Evolutionary conservation across 805 yeast genomes (phyloP), one percentile per base, ranked within the genome.

Genomic region (Wickerhamiella australiensis): DNA sequence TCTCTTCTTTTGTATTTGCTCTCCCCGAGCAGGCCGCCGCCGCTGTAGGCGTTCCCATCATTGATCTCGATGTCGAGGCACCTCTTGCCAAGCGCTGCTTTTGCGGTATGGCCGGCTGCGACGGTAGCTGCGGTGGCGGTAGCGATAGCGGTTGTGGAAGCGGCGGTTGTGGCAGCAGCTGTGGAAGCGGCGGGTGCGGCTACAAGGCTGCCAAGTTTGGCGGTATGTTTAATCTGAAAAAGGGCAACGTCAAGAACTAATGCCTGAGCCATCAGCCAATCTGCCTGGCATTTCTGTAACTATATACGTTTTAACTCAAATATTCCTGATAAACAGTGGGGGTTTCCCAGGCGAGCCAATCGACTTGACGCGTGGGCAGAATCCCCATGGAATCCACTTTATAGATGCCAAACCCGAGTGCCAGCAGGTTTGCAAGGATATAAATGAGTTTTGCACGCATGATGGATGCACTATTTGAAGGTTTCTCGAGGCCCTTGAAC

Each of bases 331-430:
- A 41, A 9, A 15, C 27, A 21, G 22, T 23, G 4, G 44, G 44
- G 3, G 15, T 22, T 61, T 87, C 94, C 88, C 94, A 88, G 5
- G 86, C 79, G 15, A 90, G 67, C 97, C 97, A 92, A 62, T 90
- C 98, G 56, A 94, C 81, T 42, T 74, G 74, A 33, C 79, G 81
- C 57, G 82, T 85, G 20, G 98, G 98, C 52, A 90, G 78, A 55
- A 90, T 69, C 0, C 96, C 97, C 96, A 90, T 85, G 20, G 73
- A 69, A 57, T 83, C 79, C 52, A 92, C 68, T 64, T 92, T 92
- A 78, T 85, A 87, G 15, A 87, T 59, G 2, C 96, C 97, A 33
- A 86, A 77, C 3, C 71, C 75, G 67, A 88, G 68, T 47, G 80
- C 73, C 3, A 75, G 73, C 41, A 79, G 40, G 52, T 75, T 77